Evolutionary conservation across 83 land plant species (phyloP), one percentile per base, ranked within the genome.

Genomic region (Thuja plicata): DNA sequence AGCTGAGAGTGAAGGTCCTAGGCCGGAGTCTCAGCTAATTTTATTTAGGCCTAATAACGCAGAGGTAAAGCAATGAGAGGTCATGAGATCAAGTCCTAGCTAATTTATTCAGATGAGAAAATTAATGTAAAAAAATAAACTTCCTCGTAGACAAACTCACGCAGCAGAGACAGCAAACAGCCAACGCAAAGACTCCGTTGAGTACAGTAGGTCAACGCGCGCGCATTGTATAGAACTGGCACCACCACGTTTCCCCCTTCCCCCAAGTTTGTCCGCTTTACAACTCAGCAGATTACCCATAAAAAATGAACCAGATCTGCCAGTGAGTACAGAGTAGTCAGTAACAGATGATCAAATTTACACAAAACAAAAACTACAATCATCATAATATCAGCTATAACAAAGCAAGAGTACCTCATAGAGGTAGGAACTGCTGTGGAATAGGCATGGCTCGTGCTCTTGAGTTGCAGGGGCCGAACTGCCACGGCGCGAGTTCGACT

Each of bases 131-230:
- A 13, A 13, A 52, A 52, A 13, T 52, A 17, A 52, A 0, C 55
- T 52, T 15, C 55, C 3, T 52, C 17, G 17, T 52, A 13, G 55
- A 15, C 17, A 34, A 74, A 85, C 87, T 85, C 37, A 85, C 87
- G 54, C 57, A 55, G 73, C 16, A 7, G 87, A 35, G 60, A 60
- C 87, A 3, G 70, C 16, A n/a, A 55, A 86, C 66, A 86, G 2
- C 87, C 87, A 86, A 34, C 87, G 73, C 73, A 60, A 30, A 55
- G 87, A 5, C 37, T 86, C 87, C 17, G 73, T 55, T 37, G 87
- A 55, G 37, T 11, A 1, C 7, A 35, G 27, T 8, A 60, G 11
- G 8, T 35, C 45, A 5, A 34, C 2, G 21, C 10, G 9, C 15
- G 73, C 17, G 45, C 13, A 86, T 48, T 46, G 50, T 8, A 43